Evolutionary conservation across 73 alveolate genomes (phyloP).

Genomic region (Symbiodinium natans): DNA sequence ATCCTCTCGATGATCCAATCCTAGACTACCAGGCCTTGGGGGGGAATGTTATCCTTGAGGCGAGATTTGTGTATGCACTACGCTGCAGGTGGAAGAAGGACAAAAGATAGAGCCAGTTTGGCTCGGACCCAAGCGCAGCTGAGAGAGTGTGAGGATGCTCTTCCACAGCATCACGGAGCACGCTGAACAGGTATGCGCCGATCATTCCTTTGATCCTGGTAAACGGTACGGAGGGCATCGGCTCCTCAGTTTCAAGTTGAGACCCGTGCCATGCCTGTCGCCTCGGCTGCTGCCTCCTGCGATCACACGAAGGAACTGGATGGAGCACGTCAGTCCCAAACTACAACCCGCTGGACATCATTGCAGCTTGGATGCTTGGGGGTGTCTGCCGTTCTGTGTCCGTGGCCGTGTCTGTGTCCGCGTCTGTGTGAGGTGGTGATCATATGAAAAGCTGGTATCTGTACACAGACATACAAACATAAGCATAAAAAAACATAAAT

Average conservation of each 20-base stretch:
- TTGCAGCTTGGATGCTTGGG: constrained; percentile 95
- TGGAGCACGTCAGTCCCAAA: constrained; percentile 99
- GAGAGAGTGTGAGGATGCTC: constrained; percentile 99
- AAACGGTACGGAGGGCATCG: constrained; percentile 99
- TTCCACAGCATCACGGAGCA: constrained; percentile 98
- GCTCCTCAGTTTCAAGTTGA: background rate
- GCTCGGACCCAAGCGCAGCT: constrained; percentile 98
- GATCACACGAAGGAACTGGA: constrained; percentile 97
- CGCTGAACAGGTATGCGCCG: constrained; percentile 71
- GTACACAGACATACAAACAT: no score
- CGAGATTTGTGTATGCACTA: background rate
- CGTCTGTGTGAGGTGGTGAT: no score
- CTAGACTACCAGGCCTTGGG: constrained; percentile 97
- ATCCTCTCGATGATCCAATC: constrained; percentile 98
- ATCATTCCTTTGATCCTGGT: constrained; percentile 95
- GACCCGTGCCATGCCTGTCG: background rate
- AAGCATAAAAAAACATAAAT: no score
- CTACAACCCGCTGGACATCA: constrained; percentile 97
- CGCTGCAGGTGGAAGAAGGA: constrained; percentile 98
- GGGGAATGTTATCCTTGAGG: no score
- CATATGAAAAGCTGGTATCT: no score
- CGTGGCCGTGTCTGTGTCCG: no score
- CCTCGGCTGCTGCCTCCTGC: background rate
- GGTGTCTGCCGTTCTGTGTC: no score
- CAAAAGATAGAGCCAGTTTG: constrained; percentile 99